These are phyloP conservation scores for Pseudogymnoascus sp. DNA, from an alignment of 2,329 filamentous ascomycete genomes.

Conservation along the genomic window DNA sequence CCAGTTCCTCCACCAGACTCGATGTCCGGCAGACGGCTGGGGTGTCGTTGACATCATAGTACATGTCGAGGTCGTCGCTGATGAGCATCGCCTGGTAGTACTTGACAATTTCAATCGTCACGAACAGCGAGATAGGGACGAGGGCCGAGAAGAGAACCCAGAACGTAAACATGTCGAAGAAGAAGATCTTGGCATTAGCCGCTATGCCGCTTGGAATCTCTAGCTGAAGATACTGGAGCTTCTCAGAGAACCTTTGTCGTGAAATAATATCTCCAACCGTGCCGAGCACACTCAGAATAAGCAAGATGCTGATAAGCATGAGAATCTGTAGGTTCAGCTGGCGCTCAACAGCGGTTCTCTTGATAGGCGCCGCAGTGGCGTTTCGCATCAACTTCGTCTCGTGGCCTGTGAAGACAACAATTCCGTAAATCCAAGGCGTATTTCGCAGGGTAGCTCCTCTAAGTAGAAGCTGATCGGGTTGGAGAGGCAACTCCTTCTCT, in stretches of 20 bases:
- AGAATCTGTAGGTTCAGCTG: constrained; percentile 92
- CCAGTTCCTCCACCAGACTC: constrained; percentile 91
- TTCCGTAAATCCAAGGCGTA: constrained; percentile 92
- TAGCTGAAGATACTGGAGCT: constrained; percentile 69
- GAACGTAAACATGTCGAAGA: constrained; percentile 93
- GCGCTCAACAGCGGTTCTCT: constrained; percentile 90
- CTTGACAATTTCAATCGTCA: constrained; percentile 95
- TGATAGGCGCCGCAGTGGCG: constrained; percentile 93
- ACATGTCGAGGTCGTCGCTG: constrained; percentile 95
- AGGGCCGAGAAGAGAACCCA: constrained; percentile 97
- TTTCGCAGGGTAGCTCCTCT: constrained; percentile 91
- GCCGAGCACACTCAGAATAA: constrained; percentile 79
- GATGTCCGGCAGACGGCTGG: constrained; percentile 94
- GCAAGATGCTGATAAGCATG: constrained; percentile 76
- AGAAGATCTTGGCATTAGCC: constrained; percentile 68
- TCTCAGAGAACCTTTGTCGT: constrained; percentile 55
- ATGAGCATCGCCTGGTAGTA: constrained; percentile 98
- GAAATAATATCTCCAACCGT: constrained; percentile 85
- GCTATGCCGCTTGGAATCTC: constrained; percentile 49
- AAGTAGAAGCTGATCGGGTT: constrained; percentile 86
- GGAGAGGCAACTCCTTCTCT: constrained; percentile 84
- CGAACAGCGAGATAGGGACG: constrained; percentile 95
- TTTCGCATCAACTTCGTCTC: constrained; percentile 99
- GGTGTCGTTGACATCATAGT: constrained; percentile 91
- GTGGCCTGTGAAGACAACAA: constrained; percentile 95